Evolutionary conservation across 768 basidiomycete species (phyloP).

Genomic region (Leccinum longicurvipes): DNA sequence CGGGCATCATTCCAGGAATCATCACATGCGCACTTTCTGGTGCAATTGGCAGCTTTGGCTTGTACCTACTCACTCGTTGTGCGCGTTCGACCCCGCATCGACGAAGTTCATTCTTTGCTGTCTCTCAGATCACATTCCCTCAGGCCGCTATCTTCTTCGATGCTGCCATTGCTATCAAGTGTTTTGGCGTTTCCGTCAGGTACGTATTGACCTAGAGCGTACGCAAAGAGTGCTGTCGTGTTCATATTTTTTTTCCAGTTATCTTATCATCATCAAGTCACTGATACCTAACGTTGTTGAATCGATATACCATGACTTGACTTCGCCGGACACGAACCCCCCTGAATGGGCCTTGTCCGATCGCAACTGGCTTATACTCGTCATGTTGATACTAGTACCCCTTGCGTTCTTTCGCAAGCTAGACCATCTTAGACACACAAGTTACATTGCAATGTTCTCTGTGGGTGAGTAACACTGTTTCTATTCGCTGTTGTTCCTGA

Average conservation of each 20-base stretch:
- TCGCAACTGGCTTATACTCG: slow-evolving; percentile 76
- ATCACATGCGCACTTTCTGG: slow-evolving; percentile 85
- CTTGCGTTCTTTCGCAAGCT: slow-evolving; percentile 79
- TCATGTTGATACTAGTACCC: slow-evolving; percentile 76
- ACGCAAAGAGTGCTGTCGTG: neutral
- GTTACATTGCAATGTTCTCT: slow-evolving; percentile 87
- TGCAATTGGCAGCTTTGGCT: slow-evolving; percentile 70
- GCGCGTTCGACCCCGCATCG: slow-evolving; percentile 74
- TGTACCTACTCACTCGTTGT: slow-evolving; percentile 85
- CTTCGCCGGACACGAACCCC: slow-evolving; percentile 58
- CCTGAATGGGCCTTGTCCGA: slow-evolving; percentile 77
- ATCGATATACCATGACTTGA: slow-evolving; percentile 77
- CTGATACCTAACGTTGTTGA: slow-evolving; percentile 89
- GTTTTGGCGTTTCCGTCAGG: slow-evolving; percentile 95
- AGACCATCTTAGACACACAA: slow-evolving; percentile 85
- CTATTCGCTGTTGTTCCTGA: neutral
- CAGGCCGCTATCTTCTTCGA: slow-evolving; percentile 87
- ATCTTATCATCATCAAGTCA: slow-evolving; percentile 89
- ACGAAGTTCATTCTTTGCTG: slow-evolving; percentile 76
- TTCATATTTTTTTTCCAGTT: slow-evolving; percentile 41
- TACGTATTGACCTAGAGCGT: slow-evolving; percentile 32
- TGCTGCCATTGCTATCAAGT: slow-evolving; percentile 91
- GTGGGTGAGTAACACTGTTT: slow-evolving; percentile 57
- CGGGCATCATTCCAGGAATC: slow-evolving; percentile 87
- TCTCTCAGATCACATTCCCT: slow-evolving; percentile 86